Evolutionary conservation across 306 rosid species (phyloP).

Genomic region (Cucurbita argyrosperma): DNA sequence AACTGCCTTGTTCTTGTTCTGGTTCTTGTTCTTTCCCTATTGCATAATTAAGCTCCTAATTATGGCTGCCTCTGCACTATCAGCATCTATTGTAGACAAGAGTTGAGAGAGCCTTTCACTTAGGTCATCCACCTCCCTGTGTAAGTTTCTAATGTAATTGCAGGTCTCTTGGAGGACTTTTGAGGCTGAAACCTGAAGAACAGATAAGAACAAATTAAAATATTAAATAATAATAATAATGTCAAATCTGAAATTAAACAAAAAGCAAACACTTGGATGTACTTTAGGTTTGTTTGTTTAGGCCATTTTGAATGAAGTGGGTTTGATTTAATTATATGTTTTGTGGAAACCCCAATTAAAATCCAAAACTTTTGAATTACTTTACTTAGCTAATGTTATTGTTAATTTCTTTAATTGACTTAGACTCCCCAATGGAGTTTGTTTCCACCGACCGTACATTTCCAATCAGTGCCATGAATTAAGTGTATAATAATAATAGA

Average conservation of each 20-base stretch:
- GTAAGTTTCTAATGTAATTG: conserved; percentile 78
- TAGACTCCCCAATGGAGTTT: neutral
- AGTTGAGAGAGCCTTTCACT: conserved; percentile 84
- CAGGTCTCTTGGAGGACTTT: conserved; percentile 99
- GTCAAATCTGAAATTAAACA: neutral
- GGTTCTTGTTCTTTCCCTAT: conserved; percentile 12
- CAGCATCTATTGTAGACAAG: conserved; percentile 74
- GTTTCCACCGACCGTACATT: neutral
- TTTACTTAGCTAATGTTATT: neutral
- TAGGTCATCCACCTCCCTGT: conserved; percentile 80
- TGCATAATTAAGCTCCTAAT: conserved; percentile 81
- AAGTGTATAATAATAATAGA: neutral
- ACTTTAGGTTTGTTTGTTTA: neutral
- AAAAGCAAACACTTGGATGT: neutral
- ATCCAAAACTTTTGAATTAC: neutral
- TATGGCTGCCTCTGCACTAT: conserved; percentile 86
- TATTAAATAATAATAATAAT: neutral
- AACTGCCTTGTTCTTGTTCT: neutral
- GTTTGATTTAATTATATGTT: neutral
- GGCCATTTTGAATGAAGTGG: neutral
- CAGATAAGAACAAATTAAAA: neutral
- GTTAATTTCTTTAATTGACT: conserved; percentile 5
- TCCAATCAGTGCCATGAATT: neutral
- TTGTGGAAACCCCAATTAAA: neutral
- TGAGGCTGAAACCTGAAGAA: conserved; percentile 70